Conservation (phyloP, 805 yeast species). For the Candida maris region DNA sequence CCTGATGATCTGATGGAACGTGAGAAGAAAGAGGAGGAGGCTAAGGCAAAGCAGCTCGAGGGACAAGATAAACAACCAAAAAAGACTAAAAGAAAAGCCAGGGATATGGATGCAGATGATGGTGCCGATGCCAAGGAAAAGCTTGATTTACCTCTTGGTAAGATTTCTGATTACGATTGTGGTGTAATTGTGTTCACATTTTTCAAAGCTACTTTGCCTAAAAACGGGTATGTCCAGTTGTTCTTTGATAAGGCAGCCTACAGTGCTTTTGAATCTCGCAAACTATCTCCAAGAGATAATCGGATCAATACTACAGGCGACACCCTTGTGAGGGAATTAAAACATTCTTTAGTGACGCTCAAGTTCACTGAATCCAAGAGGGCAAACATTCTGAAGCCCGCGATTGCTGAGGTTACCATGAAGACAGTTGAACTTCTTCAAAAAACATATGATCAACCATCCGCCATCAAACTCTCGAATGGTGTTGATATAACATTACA, state of each 20-base stretch:
- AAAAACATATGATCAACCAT: constrained; percentile 61
- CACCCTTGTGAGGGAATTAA: constrained; percentile 70
- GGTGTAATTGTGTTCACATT: constrained; percentile 78
- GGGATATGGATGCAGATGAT: constrained; percentile 35
- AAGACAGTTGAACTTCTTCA: constrained; percentile 65
- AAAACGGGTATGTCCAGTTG: constrained; percentile 65
- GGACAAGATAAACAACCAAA: constrained; percentile 8
- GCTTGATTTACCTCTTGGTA: constrained; percentile 52
- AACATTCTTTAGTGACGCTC: constrained; percentile 60
- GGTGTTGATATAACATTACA: constrained; percentile 46
- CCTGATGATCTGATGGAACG: constrained; percentile 65
- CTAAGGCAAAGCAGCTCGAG: constrained; percentile 29
- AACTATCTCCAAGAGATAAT: constrained; percentile 40
- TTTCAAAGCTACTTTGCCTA: constrained; percentile 52
- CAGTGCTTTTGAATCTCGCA: constrained; percentile 56
- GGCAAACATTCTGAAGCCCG: constrained; percentile 52
- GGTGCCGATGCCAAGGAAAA: constrained; percentile 37
- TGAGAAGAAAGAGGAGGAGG: constrained; percentile 28
- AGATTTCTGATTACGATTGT: constrained; percentile 54
- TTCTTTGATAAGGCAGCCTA: constrained; percentile 75
- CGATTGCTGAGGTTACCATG: constrained; percentile 58
- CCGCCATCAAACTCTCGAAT: constrained; percentile 45
- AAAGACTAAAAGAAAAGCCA: constrained; percentile 29
- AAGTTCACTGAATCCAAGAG: constrained; percentile 55
- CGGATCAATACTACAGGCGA: constrained; percentile 57